A percentile compares a stretch with the other conserved stretches of the same genome.
Conservation (phyloP, 345 rosid species). For the Pistacia vera region DNA sequence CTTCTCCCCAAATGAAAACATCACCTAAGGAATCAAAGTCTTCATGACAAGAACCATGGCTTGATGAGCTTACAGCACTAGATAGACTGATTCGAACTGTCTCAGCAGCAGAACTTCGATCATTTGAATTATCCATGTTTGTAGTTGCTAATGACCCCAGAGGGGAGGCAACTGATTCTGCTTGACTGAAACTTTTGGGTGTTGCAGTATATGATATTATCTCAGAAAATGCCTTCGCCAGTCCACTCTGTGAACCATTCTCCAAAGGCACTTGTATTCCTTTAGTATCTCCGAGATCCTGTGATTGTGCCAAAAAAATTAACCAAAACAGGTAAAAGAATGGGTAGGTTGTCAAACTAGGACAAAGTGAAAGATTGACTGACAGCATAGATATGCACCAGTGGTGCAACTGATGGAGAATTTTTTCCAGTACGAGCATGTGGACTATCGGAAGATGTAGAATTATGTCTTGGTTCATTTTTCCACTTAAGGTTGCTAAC, state of each 20-base stretch:
- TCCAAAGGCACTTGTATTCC: slow-evolving; percentile 49
- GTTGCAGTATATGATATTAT: slow-evolving; percentile 65
- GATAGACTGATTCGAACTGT: slow-evolving; percentile 74
- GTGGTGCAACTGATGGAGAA: slow-evolving; percentile 51
- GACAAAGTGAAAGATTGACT: slow-evolving; percentile 6
- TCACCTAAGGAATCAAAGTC: slow-evolving; percentile 87
- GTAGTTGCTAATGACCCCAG: slow-evolving; percentile 29
- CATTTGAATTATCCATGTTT: slow-evolving; percentile 46
- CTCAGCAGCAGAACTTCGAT: slow-evolving; percentile 61
- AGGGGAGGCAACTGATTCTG: slow-evolving; percentile 45
- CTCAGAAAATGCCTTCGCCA: slow-evolving; percentile 75
- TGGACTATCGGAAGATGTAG: slow-evolving; percentile 52
- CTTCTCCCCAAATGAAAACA: slow-evolving; percentile 94
- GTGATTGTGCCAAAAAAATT: slow-evolving; percentile 17
- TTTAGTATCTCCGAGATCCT: slow-evolving; percentile 58
- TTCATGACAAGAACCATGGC: slow-evolving; percentile 80
- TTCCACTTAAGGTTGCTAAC: slow-evolving; percentile 54
- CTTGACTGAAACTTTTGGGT: slow-evolving; percentile 36
- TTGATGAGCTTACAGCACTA: slow-evolving; percentile 80
- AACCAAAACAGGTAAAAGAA: not conserved
- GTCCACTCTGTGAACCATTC: slow-evolving; percentile 42
- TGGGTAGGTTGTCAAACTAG: not conserved
- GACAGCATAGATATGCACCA: slow-evolving; percentile 47
- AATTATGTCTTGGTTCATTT: slow-evolving; percentile 48
- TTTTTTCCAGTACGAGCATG: slow-evolving; percentile 34